Conservation (phyloP, 106 monocot genomes). For the Dioscorea alata region DNA sequence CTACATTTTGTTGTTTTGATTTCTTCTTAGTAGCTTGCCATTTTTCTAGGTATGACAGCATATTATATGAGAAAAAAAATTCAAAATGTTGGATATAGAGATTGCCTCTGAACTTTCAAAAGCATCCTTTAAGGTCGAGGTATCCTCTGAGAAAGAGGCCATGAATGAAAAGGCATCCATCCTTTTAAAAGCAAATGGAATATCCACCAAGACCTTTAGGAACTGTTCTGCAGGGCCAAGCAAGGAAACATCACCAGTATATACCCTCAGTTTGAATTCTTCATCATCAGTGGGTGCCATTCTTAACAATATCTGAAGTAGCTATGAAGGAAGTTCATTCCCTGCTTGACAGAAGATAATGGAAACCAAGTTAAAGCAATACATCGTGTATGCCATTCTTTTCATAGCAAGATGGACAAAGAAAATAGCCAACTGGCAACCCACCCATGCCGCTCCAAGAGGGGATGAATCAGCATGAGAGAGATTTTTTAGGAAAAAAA, state of each 20-base stretch:
- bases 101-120: conserved; percentile 52
- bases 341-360: conserved; percentile 25
- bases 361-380: neutral
- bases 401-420: conserved; percentile 4
- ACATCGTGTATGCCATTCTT: no score
- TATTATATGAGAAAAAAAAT: neutral
- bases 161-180: conserved; percentile 56
- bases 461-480: no score
- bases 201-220: conserved; percentile 43
- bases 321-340: conserved; percentile 46
- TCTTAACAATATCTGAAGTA: conserved; percentile 49
- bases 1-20: no score
- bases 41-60: no score
- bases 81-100: neutral
- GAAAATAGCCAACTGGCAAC: neutral
- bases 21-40: no score
- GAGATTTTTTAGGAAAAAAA: neutral
- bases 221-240: conserved; percentile 63
- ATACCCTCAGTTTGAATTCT: conserved; percentile 54
- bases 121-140: conserved; percentile 26
- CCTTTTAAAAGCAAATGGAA: conserved; percentile 61
- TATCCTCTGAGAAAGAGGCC: conserved; percentile 48
- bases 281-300: conserved; percentile 58
- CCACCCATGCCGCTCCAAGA: neutral
- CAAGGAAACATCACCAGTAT: conserved; percentile 23